These are phyloP conservation scores for Ceratorhiza oryzae-sativae DNA, from an alignment of 1,284 basidiomycete species.

Conservation along the genomic window DNA sequence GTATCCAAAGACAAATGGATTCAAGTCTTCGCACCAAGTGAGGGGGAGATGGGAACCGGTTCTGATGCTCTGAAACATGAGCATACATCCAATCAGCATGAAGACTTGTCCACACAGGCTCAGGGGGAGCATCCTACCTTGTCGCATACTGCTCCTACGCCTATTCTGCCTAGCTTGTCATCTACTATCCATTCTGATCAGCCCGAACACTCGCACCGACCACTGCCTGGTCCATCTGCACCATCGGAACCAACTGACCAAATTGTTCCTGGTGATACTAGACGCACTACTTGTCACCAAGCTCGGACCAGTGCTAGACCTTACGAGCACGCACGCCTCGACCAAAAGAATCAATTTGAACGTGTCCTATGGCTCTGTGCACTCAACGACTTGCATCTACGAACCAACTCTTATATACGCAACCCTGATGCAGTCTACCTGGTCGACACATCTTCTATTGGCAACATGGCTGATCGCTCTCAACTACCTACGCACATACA, in stretches of 20 bases:
- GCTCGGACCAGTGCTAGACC: not conserved
- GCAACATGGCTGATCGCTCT: not conserved
- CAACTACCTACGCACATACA: not conserved
- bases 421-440: not conserved
- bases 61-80: not conserved
- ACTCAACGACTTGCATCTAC: not conserved
- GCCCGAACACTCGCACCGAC: not conserved
- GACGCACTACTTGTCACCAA: not conserved
- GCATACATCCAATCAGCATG: slow-evolving; percentile 8
- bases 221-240: not conserved
- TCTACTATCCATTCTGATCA: not conserved
- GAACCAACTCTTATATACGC: not conserved
- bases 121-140: not conserved
- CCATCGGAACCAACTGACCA: not conserved
- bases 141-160: too few species aligned
- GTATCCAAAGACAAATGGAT: not conserved
- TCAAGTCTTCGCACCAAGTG: slow-evolving; percentile 4
- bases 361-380: not conserved
- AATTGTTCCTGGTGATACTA: not conserved
- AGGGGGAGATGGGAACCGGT: slow-evolving; percentile 11
- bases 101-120: not conserved
- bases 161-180: not conserved
- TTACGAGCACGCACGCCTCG: not conserved
- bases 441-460: not conserved
- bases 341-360: not conserved